Percentiles rank a stretch among this genome's conserved stretches.
Evolutionary conservation across 345 rosid species (phyloP).

Genomic region (Boechera divaricarpa): DNA sequence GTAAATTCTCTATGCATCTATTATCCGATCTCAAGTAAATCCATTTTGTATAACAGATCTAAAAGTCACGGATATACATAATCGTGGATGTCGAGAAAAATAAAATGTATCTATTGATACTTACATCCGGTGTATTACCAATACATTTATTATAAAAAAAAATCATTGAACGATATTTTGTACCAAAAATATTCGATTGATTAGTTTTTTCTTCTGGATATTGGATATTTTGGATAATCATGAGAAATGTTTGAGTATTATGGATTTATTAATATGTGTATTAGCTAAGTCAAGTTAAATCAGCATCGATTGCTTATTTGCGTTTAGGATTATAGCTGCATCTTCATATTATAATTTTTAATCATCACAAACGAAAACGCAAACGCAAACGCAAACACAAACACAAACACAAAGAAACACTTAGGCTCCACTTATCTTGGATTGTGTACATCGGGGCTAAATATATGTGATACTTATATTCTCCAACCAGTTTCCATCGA

Average conservation of each 20-base stretch:
- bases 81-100: background rate
- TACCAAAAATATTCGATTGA: too few relatives aligned
- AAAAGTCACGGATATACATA: slow-evolving; percentile 6
- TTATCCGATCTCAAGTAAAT: background rate
- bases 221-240: background rate
- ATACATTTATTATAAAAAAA: too few relatives aligned
- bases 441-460: too few relatives aligned
- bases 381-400: too few relatives aligned
- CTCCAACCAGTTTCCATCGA: background rate
- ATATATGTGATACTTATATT: background rate
- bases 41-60: background rate
- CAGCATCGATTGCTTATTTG: background rate
- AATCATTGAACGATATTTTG: too few relatives aligned
- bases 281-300: background rate
- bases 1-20: background rate
- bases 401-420: too few relatives aligned
- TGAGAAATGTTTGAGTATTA: background rate
- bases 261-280: background rate
- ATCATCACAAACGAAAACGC: too few relatives aligned
- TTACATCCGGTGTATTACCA: too few relatives aligned
- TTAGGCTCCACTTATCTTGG: too few relatives aligned
- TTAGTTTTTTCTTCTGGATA: background rate
- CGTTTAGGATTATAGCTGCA: background rate
- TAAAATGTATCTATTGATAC: background rate
- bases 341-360: too few relatives aligned